phyloP scores from a whole-genome alignment of 1,139 yeast species.

The Pichia kudriavzevii region DNA sequence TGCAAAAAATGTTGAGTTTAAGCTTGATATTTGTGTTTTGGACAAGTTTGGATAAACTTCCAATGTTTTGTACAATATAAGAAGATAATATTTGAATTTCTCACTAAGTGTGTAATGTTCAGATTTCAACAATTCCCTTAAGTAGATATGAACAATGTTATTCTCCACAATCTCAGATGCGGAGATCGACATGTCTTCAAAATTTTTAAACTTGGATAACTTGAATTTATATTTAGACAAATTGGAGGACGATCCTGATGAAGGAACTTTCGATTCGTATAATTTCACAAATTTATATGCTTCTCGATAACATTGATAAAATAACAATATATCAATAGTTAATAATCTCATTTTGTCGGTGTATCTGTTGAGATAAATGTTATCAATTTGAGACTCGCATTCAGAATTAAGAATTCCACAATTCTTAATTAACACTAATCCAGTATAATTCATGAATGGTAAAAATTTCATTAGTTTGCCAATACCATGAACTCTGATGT shows the following conservation, averaged over 20 bases:
- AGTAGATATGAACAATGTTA: constrained; percentile 10
- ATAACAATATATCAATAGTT: constrained; percentile 11
- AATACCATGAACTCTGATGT: constrained; percentile 5
- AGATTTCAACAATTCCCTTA: constrained; percentile 7
- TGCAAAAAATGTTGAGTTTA: constrained; percentile 11
- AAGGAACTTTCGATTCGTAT: neutral
- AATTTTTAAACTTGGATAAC: constrained; percentile 7
- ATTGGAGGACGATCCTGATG: neutral
- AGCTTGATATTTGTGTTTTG: constrained; percentile 4
- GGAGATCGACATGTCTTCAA: neutral
- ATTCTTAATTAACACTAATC: constrained; percentile 10
- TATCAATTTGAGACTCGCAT: neutral
- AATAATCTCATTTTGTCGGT: constrained; percentile 9
- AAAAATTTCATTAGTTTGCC: constrained; percentile 11
- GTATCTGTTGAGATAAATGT: constrained; percentile 6
- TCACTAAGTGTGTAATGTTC: constrained; percentile 1
- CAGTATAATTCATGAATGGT: constrained; percentile 2
- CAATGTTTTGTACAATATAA: constrained; percentile 8
- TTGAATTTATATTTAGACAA: constrained; percentile 7
- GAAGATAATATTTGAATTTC: constrained; percentile 9
- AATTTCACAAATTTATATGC: constrained; percentile 6
- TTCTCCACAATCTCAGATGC: constrained; percentile 2
- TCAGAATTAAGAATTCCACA: constrained; percentile 12
- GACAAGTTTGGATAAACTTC: neutral
- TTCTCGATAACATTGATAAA: constrained; percentile 4